Evolutionary conservation across 2,329 filamentous ascomycete genomes (phyloP), one percentile per base, ranked within the genome.

Genomic region (Ophiosphaerella herpotricha): DNA sequence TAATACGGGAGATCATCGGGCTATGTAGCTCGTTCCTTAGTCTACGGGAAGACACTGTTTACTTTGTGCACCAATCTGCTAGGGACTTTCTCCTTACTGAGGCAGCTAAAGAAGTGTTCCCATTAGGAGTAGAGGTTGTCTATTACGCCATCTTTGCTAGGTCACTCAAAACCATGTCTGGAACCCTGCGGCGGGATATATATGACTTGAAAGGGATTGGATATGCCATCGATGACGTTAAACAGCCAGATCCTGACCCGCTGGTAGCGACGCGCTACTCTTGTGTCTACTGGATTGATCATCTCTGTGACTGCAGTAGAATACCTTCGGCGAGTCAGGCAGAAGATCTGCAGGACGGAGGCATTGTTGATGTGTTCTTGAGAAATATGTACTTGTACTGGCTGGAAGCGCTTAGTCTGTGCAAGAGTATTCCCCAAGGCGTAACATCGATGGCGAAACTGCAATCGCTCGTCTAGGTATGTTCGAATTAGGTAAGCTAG

Each of bases 371-470:
- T 12, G 21, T 7, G 7, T 53, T 49, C 18, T 1, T 53, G 5
- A 14, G 18, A 12, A 36, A 40, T 8, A 42, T 33, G 37, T 46
- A 29, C 6, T 6, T 29, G 1, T 11, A 29, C 26, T 29, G 26
- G 6, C 26, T 29, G 2, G 26, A 29, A 33, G 48, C 12, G 1
- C 48, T 50, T 7, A 50, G 38, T 8, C 38, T 53, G 1, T 52
- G 44, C 31, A 43, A 35, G 26, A 43, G 42, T 18, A 33, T 43
- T 3, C 5, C 7, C 9, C 46, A 35, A 32, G 50, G 42, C 3
- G 38, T 46, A 12, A 14, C 43, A 11, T 39, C 50, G 1, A 46
- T 49, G 14, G 12, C 23, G 7, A 46, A 38, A 39, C 46, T 53
- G 2, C 2, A 1, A 14, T n/a, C 38, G 5, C 24, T 53, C 3